phyloP scores from a whole-genome alignment of 371 early-diverging fungal genomes.

The Coemansia sp. region DNA sequence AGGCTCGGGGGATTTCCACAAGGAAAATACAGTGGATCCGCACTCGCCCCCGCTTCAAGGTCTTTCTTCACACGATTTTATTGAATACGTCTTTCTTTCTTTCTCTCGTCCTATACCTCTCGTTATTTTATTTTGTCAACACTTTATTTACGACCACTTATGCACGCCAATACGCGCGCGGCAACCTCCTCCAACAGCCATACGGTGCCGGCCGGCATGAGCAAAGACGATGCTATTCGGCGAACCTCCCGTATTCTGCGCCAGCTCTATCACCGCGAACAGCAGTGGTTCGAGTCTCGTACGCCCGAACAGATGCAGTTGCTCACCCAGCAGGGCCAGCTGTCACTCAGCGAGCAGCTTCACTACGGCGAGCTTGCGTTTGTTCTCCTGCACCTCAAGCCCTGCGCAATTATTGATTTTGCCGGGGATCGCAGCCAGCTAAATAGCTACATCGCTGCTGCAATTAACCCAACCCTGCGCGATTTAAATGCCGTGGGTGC shows the following conservation, averaged over 20 bases:
- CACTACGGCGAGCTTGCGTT: slow-evolving; percentile 67
- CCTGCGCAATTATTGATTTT: slow-evolving; percentile 58
- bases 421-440: slow-evolving; percentile 33
- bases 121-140: neutral
- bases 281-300: slow-evolving; percentile 33
- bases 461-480: slow-evolving; percentile 53
- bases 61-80: neutral
- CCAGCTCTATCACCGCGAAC: slow-evolving; percentile 41
- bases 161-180: neutral
- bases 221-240: slow-evolving; percentile 28
- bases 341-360: slow-evolving; percentile 36
- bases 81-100: neutral
- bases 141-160: neutral
- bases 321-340: slow-evolving; percentile 40
- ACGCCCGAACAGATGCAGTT: slow-evolving; percentile 19
- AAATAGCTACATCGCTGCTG: slow-evolving; percentile 33
- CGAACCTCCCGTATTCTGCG: slow-evolving; percentile 40
- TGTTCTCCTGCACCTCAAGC: slow-evolving; percentile 61
- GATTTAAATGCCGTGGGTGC: slow-evolving; percentile 40
- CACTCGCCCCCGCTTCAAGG: neutral
- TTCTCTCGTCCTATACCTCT: neutral
- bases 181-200: neutral
- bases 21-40: neutral
- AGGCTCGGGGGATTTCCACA: neutral
- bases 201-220: neutral